Percentiles rank a stretch among this genome's conserved stretches.
phyloP scores from a whole-genome alignment of 2,329 filamentous ascomycete species.

The Diplocarpon rosae region DNA sequence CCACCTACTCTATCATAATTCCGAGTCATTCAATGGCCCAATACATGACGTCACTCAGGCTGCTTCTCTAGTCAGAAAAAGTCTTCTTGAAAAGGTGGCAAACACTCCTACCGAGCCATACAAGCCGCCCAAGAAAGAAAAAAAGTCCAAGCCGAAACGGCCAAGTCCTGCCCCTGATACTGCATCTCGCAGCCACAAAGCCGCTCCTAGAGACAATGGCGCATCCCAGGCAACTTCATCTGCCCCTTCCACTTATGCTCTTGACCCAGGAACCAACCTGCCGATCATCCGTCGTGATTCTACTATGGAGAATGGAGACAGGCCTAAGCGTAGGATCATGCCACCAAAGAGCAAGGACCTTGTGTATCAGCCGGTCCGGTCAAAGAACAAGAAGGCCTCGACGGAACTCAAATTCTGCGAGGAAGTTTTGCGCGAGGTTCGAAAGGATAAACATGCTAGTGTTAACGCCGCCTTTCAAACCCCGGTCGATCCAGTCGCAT shows the following conservation, averaged over 20 bases:
- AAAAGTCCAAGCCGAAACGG: slow-evolving; percentile 20
- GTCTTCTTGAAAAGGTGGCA: slow-evolving; percentile 44
- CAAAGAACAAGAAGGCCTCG: slow-evolving; percentile 82
- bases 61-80: slow-evolving; percentile 45
- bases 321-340: slow-evolving; percentile 89
- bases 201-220: neutral
- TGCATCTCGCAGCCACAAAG: slow-evolving; percentile 25
- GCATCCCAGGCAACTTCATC: too few species aligned
- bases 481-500: slow-evolving; percentile 84
- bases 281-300: slow-evolving; percentile 81
- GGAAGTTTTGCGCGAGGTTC: slow-evolving; percentile 65
- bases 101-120: slow-evolving; percentile 36
- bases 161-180: slow-evolving; percentile 29
- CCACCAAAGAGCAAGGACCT: slow-evolving; percentile 84
- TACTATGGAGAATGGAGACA: slow-evolving; percentile 59
- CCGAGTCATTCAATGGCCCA: slow-evolving; percentile 70
- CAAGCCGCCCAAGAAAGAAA: slow-evolving; percentile 48
- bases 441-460: slow-evolving; percentile 57
- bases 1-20: slow-evolving; percentile 68
- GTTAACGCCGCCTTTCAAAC: slow-evolving; percentile 66
- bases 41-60: slow-evolving; percentile 58
- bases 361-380: slow-evolving; percentile 72
- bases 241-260: slow-evolving; percentile 50
- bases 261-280: slow-evolving; percentile 60
- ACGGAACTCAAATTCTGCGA: slow-evolving; percentile 87